These are phyloP conservation scores for Vitis amurensis DNA, from an alignment of 164 flowering plant species.

Conservation along the genomic window DNA sequence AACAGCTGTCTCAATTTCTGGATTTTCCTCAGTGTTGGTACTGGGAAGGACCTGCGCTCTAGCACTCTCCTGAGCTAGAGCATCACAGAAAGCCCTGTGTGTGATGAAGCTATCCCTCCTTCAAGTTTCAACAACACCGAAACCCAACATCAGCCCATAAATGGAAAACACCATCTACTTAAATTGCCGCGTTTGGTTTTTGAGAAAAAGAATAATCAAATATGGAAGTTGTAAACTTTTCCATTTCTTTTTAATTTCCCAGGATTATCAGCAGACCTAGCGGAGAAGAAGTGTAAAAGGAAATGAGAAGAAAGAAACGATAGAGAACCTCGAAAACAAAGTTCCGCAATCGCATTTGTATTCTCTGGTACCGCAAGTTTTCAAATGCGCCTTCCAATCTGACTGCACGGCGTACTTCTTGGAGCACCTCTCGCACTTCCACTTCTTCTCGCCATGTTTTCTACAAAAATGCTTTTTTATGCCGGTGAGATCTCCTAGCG, in stretches of 20 bases:
- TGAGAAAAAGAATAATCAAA: neutral
- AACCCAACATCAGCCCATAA: constrained; percentile 4
- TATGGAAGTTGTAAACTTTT: neutral
- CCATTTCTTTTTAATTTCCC: neutral
- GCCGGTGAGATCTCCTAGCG: constrained; percentile 84
- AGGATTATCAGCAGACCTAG: neutral
- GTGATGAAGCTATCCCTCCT: constrained; percentile 90
- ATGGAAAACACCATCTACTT: neutral
- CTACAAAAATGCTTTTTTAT: constrained; percentile 84
- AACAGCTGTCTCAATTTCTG: constrained; percentile 12
- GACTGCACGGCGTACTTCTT: constrained; percentile 88
- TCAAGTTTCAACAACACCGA: constrained; percentile 4
- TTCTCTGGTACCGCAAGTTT: constrained; percentile 80
- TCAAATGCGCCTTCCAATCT: constrained; percentile 94
- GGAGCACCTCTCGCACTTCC: constrained; percentile 84
- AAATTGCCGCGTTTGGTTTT: neutral
- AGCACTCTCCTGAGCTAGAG: constrained; percentile 76
- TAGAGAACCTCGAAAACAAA: constrained; percentile 68
- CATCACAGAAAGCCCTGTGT: constrained; percentile 91
- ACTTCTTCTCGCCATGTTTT: constrained; percentile 94
- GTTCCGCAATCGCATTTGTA: constrained; percentile 93
- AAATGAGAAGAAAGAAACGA: neutral
- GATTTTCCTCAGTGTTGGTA: constrained; percentile 22
- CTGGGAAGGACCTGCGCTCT: constrained; percentile 23
- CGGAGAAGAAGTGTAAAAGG: neutral